Conservation (phyloP, 495 filamentous ascomycete genomes). For the Aspergillus baeticus region DNA sequence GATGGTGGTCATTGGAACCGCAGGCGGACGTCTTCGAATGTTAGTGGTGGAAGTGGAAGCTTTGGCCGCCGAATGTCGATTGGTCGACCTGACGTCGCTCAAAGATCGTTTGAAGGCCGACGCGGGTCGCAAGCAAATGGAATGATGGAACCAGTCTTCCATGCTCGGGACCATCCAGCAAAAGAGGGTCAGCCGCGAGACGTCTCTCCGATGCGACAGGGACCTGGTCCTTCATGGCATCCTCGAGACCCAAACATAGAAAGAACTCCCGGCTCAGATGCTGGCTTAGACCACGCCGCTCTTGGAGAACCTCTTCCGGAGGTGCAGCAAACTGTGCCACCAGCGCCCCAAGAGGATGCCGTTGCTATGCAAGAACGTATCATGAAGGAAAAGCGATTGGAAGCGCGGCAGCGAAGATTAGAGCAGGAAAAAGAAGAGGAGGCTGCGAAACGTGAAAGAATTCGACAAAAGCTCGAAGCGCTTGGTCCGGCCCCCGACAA, state of each 20-base stretch:
- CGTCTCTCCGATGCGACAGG: conserved; percentile 25
- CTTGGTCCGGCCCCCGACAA: conserved; percentile 66
- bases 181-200: conserved; percentile 25
- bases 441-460: conserved; percentile 74
- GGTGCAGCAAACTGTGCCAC: conserved; percentile 30
- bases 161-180: conserved; percentile 24
- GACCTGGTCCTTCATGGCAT: conserved; percentile 38
- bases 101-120: conserved; percentile 44
- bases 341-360: conserved; percentile 52
- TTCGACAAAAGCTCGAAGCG: conserved; percentile 76
- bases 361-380: conserved; percentile 72
- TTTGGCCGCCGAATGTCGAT: conserved; percentile 60
- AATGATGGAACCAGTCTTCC: conserved; percentile 31
- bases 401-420: conserved; percentile 71
- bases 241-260: conserved; percentile 47
- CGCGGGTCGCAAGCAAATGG: conserved; percentile 48
- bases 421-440: conserved; percentile 84
- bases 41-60: conserved; percentile 84
- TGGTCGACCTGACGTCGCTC: conserved; percentile 45
- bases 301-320: conserved; percentile 22
- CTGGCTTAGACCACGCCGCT: conserved; percentile 26
- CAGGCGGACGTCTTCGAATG: conserved; percentile 87
- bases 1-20: conserved; percentile 69
- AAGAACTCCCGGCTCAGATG: conserved; percentile 36
- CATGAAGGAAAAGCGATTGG: conserved; percentile 79